phyloP scores from a whole-genome alignment of 2,329 filamentous ascomycete species.

The Phaeoacremonium minimum region DNA sequence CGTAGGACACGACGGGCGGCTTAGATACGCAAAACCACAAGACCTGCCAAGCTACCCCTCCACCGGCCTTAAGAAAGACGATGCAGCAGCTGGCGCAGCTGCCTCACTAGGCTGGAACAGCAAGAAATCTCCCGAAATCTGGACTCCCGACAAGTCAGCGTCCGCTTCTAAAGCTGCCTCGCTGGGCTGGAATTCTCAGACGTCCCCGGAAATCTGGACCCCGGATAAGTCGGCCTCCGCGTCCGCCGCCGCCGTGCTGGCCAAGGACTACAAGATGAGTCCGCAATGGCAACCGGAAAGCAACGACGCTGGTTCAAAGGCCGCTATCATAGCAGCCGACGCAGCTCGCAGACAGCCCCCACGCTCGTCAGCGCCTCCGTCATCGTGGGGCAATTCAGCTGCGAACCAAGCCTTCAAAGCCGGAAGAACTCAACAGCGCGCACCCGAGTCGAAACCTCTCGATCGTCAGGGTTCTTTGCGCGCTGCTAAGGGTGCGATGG shows the following conservation, averaged over 20 bases:
- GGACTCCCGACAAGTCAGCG: conserved; percentile 60
- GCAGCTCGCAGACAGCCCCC: conserved; percentile 44
- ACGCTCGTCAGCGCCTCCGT: conserved; percentile 10
- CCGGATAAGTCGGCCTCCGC: conserved; percentile 50
- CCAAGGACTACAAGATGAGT: conserved; percentile 22
- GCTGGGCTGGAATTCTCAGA: conserved; percentile 19
- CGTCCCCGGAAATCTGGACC: conserved; percentile 41
- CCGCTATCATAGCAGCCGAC: conserved; percentile 35
- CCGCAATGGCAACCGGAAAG: conserved; percentile 53
- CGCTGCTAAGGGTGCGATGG: conserved; percentile 75
- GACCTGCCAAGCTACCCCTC: conserved; percentile 74
- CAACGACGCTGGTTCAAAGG: conserved; percentile 41
- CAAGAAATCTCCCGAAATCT: conserved; percentile 59
- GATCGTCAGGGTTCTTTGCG: conserved; percentile 62
- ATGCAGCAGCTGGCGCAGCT: conserved; percentile 67
- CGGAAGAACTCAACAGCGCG: conserved; percentile 27
- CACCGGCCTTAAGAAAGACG: conserved; percentile 50
- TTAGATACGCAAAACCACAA: conserved; percentile 69
- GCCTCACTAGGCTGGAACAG: conserved; percentile 63
- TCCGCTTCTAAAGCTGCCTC: conserved; percentile 38
- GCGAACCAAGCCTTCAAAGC: conserved; percentile 48
- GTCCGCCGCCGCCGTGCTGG: conserved; percentile 35
- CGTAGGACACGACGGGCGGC: conserved; percentile 30
- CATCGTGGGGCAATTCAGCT: conserved; percentile 60
- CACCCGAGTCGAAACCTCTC: conserved; percentile 32